These are phyloP conservation scores for Fusarium sp. DNA, from an alignment of 2,329 filamentous ascomycete genomes.

Conservation along the genomic window DNA sequence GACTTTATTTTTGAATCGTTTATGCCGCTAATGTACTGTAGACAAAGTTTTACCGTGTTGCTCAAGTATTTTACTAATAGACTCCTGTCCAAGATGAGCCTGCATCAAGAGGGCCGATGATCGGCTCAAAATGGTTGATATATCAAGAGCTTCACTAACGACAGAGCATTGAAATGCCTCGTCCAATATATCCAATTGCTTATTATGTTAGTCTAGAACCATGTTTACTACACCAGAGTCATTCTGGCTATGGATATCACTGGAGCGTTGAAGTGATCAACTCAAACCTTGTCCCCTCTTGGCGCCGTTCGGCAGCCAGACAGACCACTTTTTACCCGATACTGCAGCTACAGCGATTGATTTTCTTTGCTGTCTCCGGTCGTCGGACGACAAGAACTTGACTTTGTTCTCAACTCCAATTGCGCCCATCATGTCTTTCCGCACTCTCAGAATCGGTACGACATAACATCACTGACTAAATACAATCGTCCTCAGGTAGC, in stretches of 20 bases:
- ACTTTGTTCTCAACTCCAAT: constrained; percentile 39
- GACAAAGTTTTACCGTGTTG: background rate
- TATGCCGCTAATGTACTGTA: background rate
- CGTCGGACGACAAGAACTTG: constrained; percentile 45
- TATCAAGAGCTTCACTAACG: background rate
- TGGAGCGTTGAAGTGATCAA: constrained; percentile 2
- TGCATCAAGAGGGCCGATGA: background rate
- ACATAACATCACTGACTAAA: background rate
- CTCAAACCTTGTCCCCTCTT: constrained; percentile 32
- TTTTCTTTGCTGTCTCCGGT: constrained; percentile 44
- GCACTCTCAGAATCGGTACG: constrained; percentile 58
- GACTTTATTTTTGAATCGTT: constrained; percentile 16
- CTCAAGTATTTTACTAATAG: background rate
- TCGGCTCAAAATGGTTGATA: background rate
- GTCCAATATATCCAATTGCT: background rate
- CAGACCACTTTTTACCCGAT: constrained; percentile 36
- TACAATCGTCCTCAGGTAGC: background rate
- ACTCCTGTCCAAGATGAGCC: background rate
- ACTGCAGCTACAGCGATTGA: constrained; percentile 14
- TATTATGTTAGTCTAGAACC: background rate
- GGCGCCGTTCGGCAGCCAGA: constrained; percentile 20
- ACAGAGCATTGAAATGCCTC: background rate
- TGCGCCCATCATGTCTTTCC: constrained; percentile 54
- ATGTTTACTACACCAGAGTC: background rate
- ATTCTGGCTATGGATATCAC: background rate